Conservation (phyloP, 2,329 filamentous ascomycete species). For the Aspergillus thermomutatus region DNA sequence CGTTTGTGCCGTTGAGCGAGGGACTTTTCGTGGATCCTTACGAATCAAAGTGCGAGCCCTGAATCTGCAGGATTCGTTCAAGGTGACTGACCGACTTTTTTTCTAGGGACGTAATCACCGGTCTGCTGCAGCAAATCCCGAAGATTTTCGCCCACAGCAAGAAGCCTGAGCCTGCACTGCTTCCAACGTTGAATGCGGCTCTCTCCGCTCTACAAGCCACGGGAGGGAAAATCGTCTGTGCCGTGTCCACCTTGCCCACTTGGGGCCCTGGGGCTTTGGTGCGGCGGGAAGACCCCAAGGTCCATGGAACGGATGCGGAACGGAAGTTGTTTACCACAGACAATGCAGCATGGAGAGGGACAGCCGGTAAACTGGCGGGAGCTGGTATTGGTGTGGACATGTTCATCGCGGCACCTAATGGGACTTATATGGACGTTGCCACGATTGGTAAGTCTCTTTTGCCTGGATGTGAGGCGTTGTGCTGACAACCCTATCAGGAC, state of each 20-base stretch:
- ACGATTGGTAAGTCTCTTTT: conserved; percentile 66
- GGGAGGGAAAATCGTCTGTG: conserved; percentile 89
- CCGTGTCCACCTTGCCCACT: conserved; percentile 81
- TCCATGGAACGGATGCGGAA: conserved; percentile 81
- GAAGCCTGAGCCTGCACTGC: conserved; percentile 82
- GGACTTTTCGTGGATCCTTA: conserved; percentile 93
- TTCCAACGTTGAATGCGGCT: conserved; percentile 80
- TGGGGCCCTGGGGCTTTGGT: conserved; percentile 85
- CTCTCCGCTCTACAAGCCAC: conserved; percentile 79
- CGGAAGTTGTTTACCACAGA: conserved; percentile 91
- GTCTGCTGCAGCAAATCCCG: conserved; percentile 79
- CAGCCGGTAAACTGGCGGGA: conserved; percentile 82
- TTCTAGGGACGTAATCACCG: conserved; percentile 68
- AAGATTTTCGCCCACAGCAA: conserved; percentile 83
- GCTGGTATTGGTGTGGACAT: conserved; percentile 87
- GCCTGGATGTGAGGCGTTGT: background rate
- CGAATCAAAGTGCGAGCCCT: conserved; percentile 66
- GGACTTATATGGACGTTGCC: conserved; percentile 87
- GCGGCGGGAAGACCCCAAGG: conserved; percentile 82
- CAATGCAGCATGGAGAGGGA: conserved; percentile 81
- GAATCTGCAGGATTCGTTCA: background rate
- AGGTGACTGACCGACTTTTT: conserved; percentile 22
- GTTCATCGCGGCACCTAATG: conserved; percentile 87
- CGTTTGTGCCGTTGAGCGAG: conserved; percentile 87
- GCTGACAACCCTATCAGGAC: conserved; percentile 50